A percentile compares a stretch with the other conserved stretches of the same genome.
Conservation (phyloP, 257 asterid genomes). For the Solanum pinnatisectum region DNA sequence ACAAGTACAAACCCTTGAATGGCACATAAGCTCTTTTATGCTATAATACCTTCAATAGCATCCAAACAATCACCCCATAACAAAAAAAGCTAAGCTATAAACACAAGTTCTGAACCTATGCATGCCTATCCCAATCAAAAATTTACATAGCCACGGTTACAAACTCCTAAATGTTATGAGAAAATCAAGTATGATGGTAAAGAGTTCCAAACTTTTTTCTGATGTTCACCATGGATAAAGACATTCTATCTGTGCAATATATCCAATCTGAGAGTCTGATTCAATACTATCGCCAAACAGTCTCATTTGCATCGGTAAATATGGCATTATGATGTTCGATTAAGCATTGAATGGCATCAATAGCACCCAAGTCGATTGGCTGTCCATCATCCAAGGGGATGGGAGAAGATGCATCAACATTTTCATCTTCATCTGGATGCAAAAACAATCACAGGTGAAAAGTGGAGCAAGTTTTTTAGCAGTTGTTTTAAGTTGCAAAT, state of each 20-base stretch:
- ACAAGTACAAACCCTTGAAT: background rate
- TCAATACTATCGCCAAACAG: constrained; percentile 53
- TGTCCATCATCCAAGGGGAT: constrained; percentile 73
- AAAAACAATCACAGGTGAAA: background rate
- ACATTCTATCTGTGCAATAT: constrained; percentile 22
- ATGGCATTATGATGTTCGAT: constrained; percentile 73
- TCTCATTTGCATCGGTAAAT: constrained; percentile 79
- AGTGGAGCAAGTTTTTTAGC: background rate
- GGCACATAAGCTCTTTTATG: background rate
- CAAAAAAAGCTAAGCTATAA: background rate
- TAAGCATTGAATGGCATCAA: constrained; percentile 83
- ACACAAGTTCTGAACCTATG: background rate
- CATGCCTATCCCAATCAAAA: background rate
- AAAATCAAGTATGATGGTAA: background rate
- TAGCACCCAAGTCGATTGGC: constrained; percentile 60
- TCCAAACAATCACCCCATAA: background rate
- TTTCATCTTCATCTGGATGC: constrained; percentile 50
- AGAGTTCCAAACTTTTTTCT: background rate
- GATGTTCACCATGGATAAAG: background rate
- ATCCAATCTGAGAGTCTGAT: background rate
- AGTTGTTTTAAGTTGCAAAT: background rate
- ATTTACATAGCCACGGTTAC: constrained; percentile 3
- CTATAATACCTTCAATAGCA: background rate
- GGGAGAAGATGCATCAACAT: constrained; percentile 56
- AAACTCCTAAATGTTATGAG: background rate